Evolutionary conservation across 2,329 filamentous ascomycete genomes (phyloP).

Genomic region (Metarhizium sp.): DNA sequence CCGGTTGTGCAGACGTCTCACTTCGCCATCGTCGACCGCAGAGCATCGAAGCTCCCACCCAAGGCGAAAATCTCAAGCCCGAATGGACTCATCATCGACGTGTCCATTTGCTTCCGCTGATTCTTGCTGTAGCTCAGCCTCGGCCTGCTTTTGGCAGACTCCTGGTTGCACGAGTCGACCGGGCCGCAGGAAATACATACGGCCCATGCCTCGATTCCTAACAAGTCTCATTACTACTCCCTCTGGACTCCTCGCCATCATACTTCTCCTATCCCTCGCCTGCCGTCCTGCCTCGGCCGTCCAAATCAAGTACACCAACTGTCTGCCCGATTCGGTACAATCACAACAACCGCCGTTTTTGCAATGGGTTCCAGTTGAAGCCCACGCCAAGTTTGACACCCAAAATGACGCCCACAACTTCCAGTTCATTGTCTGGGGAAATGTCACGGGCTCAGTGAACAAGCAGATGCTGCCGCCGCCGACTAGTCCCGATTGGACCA

Average conservation of each 20-base stretch:
- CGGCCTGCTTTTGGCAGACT: neutral
- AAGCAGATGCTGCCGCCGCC: slow-evolving; percentile 48
- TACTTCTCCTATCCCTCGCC: slow-evolving; percentile 29
- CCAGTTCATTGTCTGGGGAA: slow-evolving; percentile 76
- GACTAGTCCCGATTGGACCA: slow-evolving; percentile 50
- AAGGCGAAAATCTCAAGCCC: neutral
- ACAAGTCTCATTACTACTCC: neutral
- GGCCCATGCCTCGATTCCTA: neutral
- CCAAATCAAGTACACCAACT: slow-evolving; percentile 75
- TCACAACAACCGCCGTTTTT: slow-evolving; percentile 49
- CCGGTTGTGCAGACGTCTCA: neutral
- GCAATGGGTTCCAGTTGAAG: slow-evolving; percentile 69
- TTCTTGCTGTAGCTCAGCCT: neutral
- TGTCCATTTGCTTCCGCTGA: neutral
- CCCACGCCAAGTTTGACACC: slow-evolving; percentile 66
- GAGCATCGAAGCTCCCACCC: slow-evolving; percentile 1
- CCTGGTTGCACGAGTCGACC: neutral
- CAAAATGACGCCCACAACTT: slow-evolving; percentile 53
- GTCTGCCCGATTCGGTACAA: slow-evolving; percentile 55
- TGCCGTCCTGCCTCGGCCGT: slow-evolving; percentile 47
- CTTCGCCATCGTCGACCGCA: neutral
- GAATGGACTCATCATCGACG: neutral
- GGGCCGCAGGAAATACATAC: neutral
- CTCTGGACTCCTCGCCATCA: slow-evolving; percentile 19
- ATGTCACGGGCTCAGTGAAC: slow-evolving; percentile 68